Evolutionary conservation across 2,329 filamentous ascomycete species (phyloP), one percentile per base, ranked within the genome.

Genomic region (Aspergillus ruber): DNA sequence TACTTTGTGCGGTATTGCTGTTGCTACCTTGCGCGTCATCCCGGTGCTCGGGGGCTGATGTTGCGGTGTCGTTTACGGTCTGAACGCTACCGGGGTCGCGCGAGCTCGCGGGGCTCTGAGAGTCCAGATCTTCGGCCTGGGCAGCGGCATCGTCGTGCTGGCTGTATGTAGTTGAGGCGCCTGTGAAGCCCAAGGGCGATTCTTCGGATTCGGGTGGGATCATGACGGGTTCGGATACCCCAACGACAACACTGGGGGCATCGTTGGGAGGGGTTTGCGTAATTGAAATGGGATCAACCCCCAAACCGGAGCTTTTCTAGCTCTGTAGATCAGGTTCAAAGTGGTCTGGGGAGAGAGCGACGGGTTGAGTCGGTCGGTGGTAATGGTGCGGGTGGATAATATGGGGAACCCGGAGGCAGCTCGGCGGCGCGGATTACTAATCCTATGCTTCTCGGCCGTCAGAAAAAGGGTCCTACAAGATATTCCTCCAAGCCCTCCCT

Each of bases 191-290:
- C 54, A 61, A 49, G 46, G 60, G 58, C 49, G 58, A 62, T 33
- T 62, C 59, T 50, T 60, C 60, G 54, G 62, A 61, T 46, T 66
- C 61, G 55, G 61, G 57, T 56, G 60, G 60, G 52, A 62, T 69
- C 64, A 68, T 66, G 62, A 65, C 57, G 65, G 65, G 63, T 58
- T 59, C 59, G 54, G 63, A 53, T 66, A 65, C 64, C 61, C 61
- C 59, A 62, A 54, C 52, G 56, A 50, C 56, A 53, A 61, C 48
- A 47, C 52, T 49, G 47, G 57, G 60, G 55, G 62, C 66, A 69
- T 69, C 54, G 52, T 68, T 66, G 18, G 17, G 18, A 51, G 54
- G 50, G 41, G 52, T 39, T 46, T 49, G 43, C 40, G 38, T 32
- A 42, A 9, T 21, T 35, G 33, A 41, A 50, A 29, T 44, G 44